Conservation (phyloP, 2,329 filamentous ascomycete species). For the Lecanicillium sp. region DNA sequence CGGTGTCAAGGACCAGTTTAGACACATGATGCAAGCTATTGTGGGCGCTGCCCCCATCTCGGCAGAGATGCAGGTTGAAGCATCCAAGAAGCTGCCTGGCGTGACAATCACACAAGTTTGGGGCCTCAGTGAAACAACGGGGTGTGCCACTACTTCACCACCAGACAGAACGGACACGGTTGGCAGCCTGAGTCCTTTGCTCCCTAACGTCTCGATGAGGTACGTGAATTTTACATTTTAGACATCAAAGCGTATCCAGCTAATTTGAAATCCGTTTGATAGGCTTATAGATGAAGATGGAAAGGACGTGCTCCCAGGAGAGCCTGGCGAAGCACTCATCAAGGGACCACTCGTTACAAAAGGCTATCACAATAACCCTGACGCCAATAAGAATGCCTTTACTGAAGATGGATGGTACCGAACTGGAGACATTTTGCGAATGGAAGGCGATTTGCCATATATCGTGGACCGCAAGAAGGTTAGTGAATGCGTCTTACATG, state of each 20-base stretch:
- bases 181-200: constrained; percentile 32
- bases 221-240: too few relatives aligned
- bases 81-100: constrained; percentile 37
- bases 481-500: constrained; percentile 3
- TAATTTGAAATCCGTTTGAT: constrained; percentile 11
- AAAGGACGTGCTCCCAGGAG: constrained; percentile 28
- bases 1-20: constrained; percentile 47
- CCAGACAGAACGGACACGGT: constrained; percentile 30
- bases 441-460: constrained; percentile 62
- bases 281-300: constrained; percentile 31
- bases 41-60: constrained; percentile 50
- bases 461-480: constrained; percentile 74
- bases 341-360: constrained; percentile 64
- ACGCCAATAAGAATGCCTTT: constrained; percentile 56
- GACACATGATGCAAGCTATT: constrained; percentile 35
- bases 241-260: neutral
- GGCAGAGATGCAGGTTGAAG: constrained; percentile 41
- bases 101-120: constrained; percentile 43
- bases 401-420: constrained; percentile 55
- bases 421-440: constrained; percentile 69
- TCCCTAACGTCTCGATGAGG: constrained; percentile 21
- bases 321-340: constrained; percentile 55
- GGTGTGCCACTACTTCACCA: constrained; percentile 37
- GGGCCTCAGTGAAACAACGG: constrained; percentile 49
- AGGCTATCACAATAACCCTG: constrained; percentile 62